phyloP scores from a whole-genome alignment of 768 basidiomycete species.

The Favolaschia claudopus region DNA sequence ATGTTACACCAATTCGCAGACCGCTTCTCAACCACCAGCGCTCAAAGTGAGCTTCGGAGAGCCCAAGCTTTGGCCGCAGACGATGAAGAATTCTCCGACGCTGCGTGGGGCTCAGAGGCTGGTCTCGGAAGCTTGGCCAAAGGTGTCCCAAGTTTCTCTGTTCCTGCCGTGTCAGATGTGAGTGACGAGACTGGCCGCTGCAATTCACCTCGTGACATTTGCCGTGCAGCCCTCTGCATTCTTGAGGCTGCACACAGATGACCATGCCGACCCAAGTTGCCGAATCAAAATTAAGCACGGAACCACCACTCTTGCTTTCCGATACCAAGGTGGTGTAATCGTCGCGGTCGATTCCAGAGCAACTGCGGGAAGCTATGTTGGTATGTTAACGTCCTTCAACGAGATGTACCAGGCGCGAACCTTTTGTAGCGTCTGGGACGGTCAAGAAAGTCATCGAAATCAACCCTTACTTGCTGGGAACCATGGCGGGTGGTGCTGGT shows the following conservation, averaged over 20 bases:
- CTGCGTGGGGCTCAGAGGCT: conserved; percentile 85
- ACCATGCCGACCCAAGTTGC: conserved; percentile 92
- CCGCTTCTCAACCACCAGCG: conserved; percentile 67
- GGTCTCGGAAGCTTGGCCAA: conserved; percentile 79
- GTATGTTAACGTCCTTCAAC: conserved; percentile 52
- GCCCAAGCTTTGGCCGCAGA: conserved; percentile 58
- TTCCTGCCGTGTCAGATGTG: conserved; percentile 82
- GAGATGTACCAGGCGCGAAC: conserved; percentile 7
- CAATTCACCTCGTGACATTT: conserved; percentile 11
- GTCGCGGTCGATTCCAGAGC: conserved; percentile 99
- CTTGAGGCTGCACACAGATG: conserved; percentile 92
- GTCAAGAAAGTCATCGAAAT: conserved; percentile 99
- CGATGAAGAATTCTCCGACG: conserved; percentile 69
- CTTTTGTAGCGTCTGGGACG: conserved; percentile 84
- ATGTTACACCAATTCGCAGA: conserved; percentile 81
- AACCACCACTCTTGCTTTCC: conserved; percentile 97
- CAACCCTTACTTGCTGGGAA: conserved; percentile 97
- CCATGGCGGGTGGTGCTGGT: conserved; percentile 99
- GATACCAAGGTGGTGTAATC: conserved; percentile 95
- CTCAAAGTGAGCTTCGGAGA: conserved; percentile 56
- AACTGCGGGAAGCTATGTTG: conserved; percentile 96
- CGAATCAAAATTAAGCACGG: conserved; percentile 99
- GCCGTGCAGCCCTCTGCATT: conserved; percentile 86
- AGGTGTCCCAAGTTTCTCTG: conserved; percentile 74
- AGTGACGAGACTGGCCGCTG: conserved; percentile 33